These are phyloP conservation scores for Neurospora sp. DNA, from an alignment of 495 filamentous ascomycete genomes.

Conservation along the genomic window DNA sequence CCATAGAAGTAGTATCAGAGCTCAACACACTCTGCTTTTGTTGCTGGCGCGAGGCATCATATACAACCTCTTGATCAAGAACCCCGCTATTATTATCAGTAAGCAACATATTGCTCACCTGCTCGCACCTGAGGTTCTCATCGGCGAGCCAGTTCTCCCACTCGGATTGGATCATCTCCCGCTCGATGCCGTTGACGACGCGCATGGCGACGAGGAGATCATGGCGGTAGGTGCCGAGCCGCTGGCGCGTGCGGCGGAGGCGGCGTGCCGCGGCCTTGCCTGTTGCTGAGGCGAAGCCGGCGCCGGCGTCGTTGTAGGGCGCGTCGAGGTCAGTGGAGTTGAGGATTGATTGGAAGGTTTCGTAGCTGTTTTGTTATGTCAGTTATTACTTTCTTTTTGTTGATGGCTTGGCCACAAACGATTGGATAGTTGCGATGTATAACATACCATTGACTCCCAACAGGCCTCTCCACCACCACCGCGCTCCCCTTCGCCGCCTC, in stretches of 20 bases:
- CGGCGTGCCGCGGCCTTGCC: slow-evolving; percentile 53
- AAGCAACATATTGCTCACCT: slow-evolving; percentile 45
- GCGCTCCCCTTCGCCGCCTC: slow-evolving; percentile 42
- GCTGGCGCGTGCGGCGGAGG: slow-evolving; percentile 65
- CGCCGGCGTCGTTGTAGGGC: slow-evolving; percentile 33
- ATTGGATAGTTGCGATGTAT: neutral
- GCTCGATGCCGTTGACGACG: slow-evolving; percentile 79
- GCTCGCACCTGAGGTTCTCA: slow-evolving; percentile 58
- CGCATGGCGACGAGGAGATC: slow-evolving; percentile 85
- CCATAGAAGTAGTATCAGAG: neutral
- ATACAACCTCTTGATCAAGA: slow-evolving; percentile 10
- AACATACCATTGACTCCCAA: slow-evolving; percentile 33
- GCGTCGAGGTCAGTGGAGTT: slow-evolving; percentile 43
- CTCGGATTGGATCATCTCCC: slow-evolving; percentile 71
- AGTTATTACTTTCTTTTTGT: neutral
- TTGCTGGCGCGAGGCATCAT: slow-evolving; percentile 13
- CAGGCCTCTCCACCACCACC: slow-evolving; percentile 15
- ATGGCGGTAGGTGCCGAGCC: slow-evolving; percentile 77
- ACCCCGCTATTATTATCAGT: slow-evolving; percentile 16
- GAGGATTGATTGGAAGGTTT: slow-evolving; percentile 45
- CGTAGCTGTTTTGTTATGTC: slow-evolving; percentile 27
- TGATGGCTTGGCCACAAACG: neutral
- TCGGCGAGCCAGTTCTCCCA: slow-evolving; percentile 83
- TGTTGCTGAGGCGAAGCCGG: slow-evolving; percentile 32
- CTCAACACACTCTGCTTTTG: slow-evolving; percentile 7